Percentiles rank a stretch among this genome's conserved stretches.
Evolutionary conservation across 257 asterid genomes (phyloP).

Genomic region (Echium plantagineum): DNA sequence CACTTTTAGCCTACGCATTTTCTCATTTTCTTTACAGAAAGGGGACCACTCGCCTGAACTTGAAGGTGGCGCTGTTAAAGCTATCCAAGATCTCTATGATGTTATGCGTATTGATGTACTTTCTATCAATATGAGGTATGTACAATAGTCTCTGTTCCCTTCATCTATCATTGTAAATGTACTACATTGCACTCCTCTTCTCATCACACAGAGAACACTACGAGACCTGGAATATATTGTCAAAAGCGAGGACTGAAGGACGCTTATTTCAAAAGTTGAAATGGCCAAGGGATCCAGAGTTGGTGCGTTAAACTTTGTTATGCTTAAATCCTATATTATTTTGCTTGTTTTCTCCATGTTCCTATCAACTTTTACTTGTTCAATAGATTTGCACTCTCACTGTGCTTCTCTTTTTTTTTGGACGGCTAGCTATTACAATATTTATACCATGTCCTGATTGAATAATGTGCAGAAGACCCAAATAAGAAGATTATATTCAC

Average conservation of each 20-base stretch:
- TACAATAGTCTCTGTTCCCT: slow-evolving; percentile 8
- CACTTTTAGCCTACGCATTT: not conserved
- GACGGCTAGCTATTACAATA: not conserved
- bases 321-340: not conserved
- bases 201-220: slow-evolving; percentile 48
- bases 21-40: slow-evolving; percentile 38
- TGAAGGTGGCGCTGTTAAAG: slow-evolving; percentile 82
- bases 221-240: slow-evolving; percentile 64
- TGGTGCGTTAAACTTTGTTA: slow-evolving; percentile 33
- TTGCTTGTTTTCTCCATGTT: not conserved
- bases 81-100: slow-evolving; percentile 91
- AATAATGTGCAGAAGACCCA: slow-evolving; percentile 52
- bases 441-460: not conserved
- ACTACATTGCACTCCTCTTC: slow-evolving; percentile 2
- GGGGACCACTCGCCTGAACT: slow-evolving; percentile 66
- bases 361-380: not conserved
- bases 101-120: slow-evolving; percentile 77
- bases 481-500: slow-evolving; percentile 68
- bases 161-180: not conserved
- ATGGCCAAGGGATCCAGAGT: slow-evolving; percentile 82
- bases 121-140: slow-evolving; percentile 67
- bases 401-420: not conserved
- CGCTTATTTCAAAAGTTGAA: slow-evolving; percentile 83
- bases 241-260: slow-evolving; percentile 79
- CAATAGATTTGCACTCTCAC: not conserved